phyloP scores from a whole-genome alignment of 306 rosid genomes.

The Phaseolus lunatus region DNA sequence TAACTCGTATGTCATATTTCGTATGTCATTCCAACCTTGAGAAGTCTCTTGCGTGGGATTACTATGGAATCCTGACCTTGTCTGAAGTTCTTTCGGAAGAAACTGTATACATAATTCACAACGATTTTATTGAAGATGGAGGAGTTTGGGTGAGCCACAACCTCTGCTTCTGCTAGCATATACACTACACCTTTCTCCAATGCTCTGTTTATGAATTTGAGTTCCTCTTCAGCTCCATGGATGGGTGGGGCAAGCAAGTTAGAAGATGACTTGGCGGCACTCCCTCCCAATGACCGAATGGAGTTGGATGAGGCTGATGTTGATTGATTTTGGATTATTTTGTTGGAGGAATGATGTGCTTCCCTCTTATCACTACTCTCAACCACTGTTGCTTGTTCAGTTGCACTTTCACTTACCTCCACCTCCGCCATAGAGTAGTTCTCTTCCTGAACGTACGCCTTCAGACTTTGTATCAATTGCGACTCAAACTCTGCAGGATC shows the following conservation, averaged over 20 bases:
- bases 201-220: slow-evolving; percentile 60
- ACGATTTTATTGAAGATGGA: slow-evolving; percentile 71
- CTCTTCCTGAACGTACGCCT: slow-evolving; percentile 57
- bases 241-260: slow-evolving; percentile 32
- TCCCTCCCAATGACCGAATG: slow-evolving; percentile 11
- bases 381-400: too few species aligned
- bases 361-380: too few species aligned
- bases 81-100: slow-evolving; percentile 74
- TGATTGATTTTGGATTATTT: not conserved
- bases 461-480: slow-evolving; percentile 62
- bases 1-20: slow-evolving; percentile 47
- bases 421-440: slow-evolving; percentile 36
- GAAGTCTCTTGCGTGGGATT: slow-evolving; percentile 64
- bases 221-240: slow-evolving; percentile 60
- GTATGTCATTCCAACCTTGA: slow-evolving; percentile 68
- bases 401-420: too few species aligned
- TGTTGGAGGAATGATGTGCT: too few species aligned
- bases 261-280: slow-evolving; percentile 27
- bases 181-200: slow-evolving; percentile 74
- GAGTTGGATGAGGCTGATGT: slow-evolving; percentile 43
- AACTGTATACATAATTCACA: slow-evolving; percentile 64
- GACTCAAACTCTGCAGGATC: slow-evolving; percentile 63
- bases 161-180: slow-evolving; percentile 76
- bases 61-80: slow-evolving; percentile 62
- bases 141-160: slow-evolving; percentile 66